Percentiles rank a stretch among this genome's conserved stretches.
Evolutionary conservation across 2,329 filamentous ascomycete species (phyloP).

Genomic region (Calycina marina): DNA sequence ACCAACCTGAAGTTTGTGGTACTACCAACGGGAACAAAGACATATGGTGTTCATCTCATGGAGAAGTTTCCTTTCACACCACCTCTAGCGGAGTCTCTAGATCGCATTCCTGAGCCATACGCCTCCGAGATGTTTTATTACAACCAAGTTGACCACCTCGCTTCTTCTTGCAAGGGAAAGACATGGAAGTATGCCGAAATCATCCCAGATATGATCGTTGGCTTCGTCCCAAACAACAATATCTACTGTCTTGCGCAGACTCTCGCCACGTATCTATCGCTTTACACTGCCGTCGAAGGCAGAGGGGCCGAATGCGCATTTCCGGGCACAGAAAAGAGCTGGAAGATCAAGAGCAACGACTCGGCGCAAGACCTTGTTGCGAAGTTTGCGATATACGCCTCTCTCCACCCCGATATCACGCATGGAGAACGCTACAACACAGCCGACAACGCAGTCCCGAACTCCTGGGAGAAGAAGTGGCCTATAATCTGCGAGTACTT

Average conservation of each 20-base stretch:
- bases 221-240: conserved; percentile 30
- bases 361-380: conserved; percentile 25
- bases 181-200: conserved; percentile 30
- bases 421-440: conserved; percentile 28
- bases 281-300: conserved; percentile 25
- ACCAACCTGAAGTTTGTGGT: conserved; percentile 26
- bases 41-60: conserved; percentile 22
- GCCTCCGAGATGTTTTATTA: conserved; percentile 32
- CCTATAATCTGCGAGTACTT: conserved; percentile 31
- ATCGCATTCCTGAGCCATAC: conserved; percentile 27
- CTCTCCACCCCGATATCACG: conserved; percentile 26
- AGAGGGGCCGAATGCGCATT: conserved; percentile 23
- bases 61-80: conserved; percentile 16
- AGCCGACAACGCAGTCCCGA: conserved; percentile 25
- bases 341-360: conserved; percentile 23
- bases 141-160: conserved; percentile 28
- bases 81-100: conserved; percentile 26
- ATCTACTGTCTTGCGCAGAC: conserved; percentile 28
- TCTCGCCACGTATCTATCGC: conserved; percentile 25
- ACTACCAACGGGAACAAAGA: conserved; percentile 29
- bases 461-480: conserved; percentile 30
- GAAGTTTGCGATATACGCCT: conserved; percentile 28
- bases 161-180: conserved; percentile 23
- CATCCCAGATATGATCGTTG: conserved; percentile 29
- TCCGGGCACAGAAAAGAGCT: conserved; percentile 24